Evolutionary conservation across 495 filamentous ascomycete species (phyloP).

Genomic region (Trichodelitschia bisporula): DNA sequence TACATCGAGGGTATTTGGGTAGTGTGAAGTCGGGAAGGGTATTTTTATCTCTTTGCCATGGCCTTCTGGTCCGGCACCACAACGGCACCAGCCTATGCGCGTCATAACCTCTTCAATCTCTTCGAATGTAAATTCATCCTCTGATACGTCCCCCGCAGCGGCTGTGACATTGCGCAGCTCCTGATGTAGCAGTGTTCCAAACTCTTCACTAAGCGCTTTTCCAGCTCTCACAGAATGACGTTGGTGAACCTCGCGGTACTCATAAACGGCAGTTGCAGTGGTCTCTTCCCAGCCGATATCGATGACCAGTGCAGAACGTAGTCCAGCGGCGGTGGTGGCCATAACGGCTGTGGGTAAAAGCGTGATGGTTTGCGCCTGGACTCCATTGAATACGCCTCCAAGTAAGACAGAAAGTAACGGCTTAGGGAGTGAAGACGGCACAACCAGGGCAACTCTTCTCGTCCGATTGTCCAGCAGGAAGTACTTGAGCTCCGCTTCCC

Average conservation of each 20-base stretch:
- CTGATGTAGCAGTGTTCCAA: conserved; percentile 33
- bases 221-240: conserved; percentile 48
- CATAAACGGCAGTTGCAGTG: conserved; percentile 55
- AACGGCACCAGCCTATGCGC: conserved; percentile 49
- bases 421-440: conserved; percentile 59
- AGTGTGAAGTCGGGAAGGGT: neutral
- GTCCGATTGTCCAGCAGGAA: conserved; percentile 52
- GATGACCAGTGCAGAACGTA: conserved; percentile 57
- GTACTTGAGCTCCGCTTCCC: conserved; percentile 63
- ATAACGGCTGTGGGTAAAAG: conserved; percentile 52
- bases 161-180: conserved; percentile 10
- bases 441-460: conserved; percentile 39
- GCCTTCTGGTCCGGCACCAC: too few relatives aligned
- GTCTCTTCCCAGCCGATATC: conserved; percentile 88
- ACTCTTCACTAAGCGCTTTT: conserved; percentile 39
- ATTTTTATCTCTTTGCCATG: neutral
- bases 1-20: conserved; percentile 26
- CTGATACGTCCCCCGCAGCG: conserved; percentile 5
- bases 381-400: conserved; percentile 50
- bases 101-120: conserved; percentile 54
- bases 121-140: conserved; percentile 30
- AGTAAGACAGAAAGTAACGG: conserved; percentile 50
- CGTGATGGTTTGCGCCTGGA: conserved; percentile 59
- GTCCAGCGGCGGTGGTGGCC: conserved; percentile 48
- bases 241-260: conserved; percentile 55